These are phyloP conservation scores for Fomes fomentarius DNA, from an alignment of 1,284 basidiomycete species.

Conservation along the genomic window DNA sequence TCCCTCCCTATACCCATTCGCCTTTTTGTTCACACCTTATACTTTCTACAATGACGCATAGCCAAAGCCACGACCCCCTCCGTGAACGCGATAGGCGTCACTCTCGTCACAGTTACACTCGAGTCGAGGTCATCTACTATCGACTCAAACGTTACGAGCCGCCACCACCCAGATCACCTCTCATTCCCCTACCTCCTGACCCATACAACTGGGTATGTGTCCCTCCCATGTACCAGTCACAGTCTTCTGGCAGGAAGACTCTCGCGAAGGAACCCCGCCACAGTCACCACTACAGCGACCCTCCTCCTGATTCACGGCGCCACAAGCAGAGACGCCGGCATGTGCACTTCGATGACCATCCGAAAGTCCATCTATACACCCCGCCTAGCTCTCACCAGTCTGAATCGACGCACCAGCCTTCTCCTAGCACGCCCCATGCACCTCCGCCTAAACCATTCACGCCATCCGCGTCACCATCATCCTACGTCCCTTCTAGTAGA, in stretches of 20 bases:
- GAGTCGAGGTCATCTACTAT: background rate
- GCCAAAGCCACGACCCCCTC: background rate
- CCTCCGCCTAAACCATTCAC: background rate
- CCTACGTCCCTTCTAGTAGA: background rate
- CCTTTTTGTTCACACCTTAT: too few species aligned
- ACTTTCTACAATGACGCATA: too few species aligned
- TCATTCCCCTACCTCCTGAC: background rate
- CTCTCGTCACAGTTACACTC: background rate
- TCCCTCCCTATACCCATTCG: too few species aligned
- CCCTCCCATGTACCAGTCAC: background rate
- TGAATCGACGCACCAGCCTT: background rate
- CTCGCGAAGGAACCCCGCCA: background rate
- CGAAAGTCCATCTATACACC: background rate
- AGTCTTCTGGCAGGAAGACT: background rate
- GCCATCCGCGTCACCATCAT: background rate
- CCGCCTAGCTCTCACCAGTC: too few species aligned
- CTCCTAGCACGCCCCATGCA: background rate
- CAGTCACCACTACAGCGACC: background rate
- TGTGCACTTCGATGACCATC: constrained; percentile 2
- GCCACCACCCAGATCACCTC: background rate
- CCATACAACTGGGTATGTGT: too few species aligned
- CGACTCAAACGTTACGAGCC: background rate
- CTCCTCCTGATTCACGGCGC: too few species aligned
- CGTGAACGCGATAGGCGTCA: background rate
- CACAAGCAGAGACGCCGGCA: background rate